Conservation (phyloP, 2,329 filamentous ascomycete species). For the Ophiostoma fasciatum region DNA sequence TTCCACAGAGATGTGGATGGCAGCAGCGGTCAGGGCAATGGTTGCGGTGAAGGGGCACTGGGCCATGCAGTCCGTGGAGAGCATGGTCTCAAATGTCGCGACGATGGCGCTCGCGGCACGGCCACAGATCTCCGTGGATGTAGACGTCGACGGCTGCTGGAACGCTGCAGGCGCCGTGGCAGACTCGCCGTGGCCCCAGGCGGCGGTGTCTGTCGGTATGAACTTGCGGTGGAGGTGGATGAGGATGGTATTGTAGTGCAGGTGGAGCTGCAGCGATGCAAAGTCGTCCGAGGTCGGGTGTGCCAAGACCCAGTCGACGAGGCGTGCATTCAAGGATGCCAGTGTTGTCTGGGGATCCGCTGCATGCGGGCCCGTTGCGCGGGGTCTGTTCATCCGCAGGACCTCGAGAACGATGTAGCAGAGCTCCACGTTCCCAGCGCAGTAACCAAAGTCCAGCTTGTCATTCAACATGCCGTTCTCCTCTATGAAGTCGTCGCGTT, state of each 20-base stretch:
- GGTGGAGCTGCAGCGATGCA: constrained; percentile 1
- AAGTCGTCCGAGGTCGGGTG: background rate
- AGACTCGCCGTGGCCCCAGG: background rate
- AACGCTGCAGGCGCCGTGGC: background rate
- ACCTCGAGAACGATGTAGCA: constrained; percentile 4
- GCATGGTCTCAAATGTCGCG: constrained; percentile 1
- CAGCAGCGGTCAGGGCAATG: constrained; percentile 4
- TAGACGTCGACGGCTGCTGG: background rate
- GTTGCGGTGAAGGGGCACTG: constrained; percentile 5
- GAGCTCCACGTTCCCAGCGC: constrained; percentile 1
- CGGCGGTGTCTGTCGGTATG: background rate
- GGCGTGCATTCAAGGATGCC: background rate
- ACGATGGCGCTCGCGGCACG: constrained; percentile 5
- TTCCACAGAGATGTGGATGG: constrained; percentile 6
- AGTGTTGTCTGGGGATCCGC: background rate
- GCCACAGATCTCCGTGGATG: background rate
- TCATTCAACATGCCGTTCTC: background rate
- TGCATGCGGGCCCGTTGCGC: background rate
- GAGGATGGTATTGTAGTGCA: constrained; percentile 7
- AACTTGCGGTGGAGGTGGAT: constrained; percentile 3
- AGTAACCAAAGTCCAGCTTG: background rate
- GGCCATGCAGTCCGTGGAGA: background rate
- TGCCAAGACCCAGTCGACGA: constrained; percentile 6
- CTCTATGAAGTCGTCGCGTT: constrained; percentile 25
- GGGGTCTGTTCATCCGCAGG: background rate